Evolutionary conservation across 1,284 basidiomycete genomes (phyloP).

Genomic region (Cerioporus squamosus): DNA sequence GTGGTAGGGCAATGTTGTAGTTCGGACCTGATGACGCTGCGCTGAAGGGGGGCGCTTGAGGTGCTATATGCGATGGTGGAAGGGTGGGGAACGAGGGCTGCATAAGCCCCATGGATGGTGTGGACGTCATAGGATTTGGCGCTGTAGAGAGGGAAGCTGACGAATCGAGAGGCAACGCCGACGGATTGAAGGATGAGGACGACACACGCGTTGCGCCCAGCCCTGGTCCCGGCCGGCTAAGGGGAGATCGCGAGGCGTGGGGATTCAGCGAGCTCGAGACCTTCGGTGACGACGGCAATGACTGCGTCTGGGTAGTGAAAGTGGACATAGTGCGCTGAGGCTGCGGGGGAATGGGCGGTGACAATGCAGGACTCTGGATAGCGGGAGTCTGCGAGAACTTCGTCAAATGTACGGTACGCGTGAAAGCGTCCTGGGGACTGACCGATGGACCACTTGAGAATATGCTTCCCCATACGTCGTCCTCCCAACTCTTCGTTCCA

Average conservation of each 20-base stretch:
- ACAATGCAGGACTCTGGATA: constrained; percentile 27
- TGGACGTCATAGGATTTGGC: constrained; percentile 12
- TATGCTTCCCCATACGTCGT: constrained; percentile 82
- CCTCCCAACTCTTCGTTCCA: constrained; percentile 60
- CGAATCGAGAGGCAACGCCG: constrained; percentile 35
- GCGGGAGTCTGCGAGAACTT: constrained; percentile 23
- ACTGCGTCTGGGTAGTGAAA: constrained; percentile 38
- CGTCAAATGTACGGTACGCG: not conserved
- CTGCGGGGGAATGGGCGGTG: constrained; percentile 7
- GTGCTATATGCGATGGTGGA: constrained; percentile 13
- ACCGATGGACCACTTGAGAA: constrained; percentile 51
- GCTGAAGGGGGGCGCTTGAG: not conserved
- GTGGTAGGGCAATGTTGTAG: constrained; percentile 34
- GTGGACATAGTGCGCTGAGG: constrained; percentile 5
- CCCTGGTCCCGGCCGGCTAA: constrained; percentile 38
- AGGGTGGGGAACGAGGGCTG: constrained; percentile 19
- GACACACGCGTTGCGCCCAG: constrained; percentile 44
- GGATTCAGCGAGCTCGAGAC: constrained; percentile 20
- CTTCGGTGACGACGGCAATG: constrained; percentile 46
- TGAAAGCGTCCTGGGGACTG: constrained; percentile 8
- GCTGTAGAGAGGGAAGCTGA: constrained; percentile 18
- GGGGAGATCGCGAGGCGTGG: constrained; percentile 21
- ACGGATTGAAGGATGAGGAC: constrained; percentile 40
- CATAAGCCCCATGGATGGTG: constrained; percentile 15
- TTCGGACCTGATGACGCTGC: constrained; percentile 25